Conservation (phyloP, 1,139 yeast genomes). For the Yamadazyma conglobata region DNA sequence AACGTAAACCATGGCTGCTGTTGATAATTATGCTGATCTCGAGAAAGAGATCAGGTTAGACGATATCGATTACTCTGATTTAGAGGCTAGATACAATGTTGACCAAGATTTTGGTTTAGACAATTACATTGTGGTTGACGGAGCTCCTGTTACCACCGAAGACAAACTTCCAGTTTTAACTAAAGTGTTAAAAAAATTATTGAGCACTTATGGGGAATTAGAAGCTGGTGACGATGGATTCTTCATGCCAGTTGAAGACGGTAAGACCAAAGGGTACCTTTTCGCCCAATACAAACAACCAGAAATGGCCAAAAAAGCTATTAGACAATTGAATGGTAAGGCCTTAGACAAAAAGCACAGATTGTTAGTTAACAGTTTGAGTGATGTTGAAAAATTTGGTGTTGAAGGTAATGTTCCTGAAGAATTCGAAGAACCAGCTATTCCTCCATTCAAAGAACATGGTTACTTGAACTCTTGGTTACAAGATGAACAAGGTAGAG, state of each 20-base stretch:
- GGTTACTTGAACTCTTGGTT: constrained; percentile 91
- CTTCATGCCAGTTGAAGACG: constrained; percentile 77
- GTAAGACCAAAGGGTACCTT: constrained; percentile 81
- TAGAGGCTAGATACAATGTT: constrained; percentile 73
- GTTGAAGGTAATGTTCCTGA: constrained; percentile 60
- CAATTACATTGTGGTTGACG: constrained; percentile 83
- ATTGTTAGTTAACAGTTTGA: constrained; percentile 74
- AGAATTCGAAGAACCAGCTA: constrained; percentile 66
- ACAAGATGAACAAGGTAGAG: constrained; percentile 85
- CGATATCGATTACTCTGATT: constrained; percentile 82
- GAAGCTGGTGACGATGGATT: constrained; percentile 67
- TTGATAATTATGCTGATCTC: constrained; percentile 24
- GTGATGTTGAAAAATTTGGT: constrained; percentile 83
- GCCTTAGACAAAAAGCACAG: constrained; percentile 93
- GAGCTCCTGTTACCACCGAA: constrained; percentile 94
- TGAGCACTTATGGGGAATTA: constrained; percentile 65
- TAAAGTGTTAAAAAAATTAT: constrained; percentile 80
- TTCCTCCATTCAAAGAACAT: constrained; percentile 67
- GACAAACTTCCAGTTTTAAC: constrained; percentile 78
- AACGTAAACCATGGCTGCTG: constrained; percentile 19
- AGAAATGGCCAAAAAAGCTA: constrained; percentile 72
- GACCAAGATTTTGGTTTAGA: constrained; percentile 63
- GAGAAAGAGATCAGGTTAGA: constrained; percentile 48
- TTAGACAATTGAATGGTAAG: constrained; percentile 78
- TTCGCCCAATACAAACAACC: constrained; percentile 78